phyloP scores from a whole-genome alignment of 345 rosid species.

The Populus simonii region DNA sequence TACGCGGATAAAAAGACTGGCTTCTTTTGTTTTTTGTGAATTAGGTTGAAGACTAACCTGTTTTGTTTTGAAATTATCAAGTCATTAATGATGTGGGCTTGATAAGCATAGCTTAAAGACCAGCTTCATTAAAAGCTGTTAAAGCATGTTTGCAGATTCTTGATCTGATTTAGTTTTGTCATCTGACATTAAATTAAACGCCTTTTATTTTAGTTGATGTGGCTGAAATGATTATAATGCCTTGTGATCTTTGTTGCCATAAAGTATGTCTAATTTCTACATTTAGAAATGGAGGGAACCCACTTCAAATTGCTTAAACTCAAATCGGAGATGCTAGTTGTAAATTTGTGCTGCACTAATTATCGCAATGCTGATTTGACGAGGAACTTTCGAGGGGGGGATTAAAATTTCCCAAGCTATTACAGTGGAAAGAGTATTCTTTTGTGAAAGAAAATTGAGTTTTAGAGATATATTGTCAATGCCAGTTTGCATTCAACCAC shows the following conservation, averaged over 20 bases:
- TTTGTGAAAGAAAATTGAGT: not conserved
- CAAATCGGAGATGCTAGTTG: not conserved
- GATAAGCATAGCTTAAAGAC: not conserved
- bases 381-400: not conserved
- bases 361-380: not conserved
- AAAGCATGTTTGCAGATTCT: not conserved
- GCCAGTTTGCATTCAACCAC: not conserved
- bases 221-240: not conserved
- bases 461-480: not conserved
- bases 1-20: not conserved
- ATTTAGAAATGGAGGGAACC: not conserved
- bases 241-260: not conserved
- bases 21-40: not conserved
- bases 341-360: not conserved
- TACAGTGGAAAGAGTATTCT: not conserved
- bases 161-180: not conserved
- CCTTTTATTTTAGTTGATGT: not conserved
- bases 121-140: not conserved
- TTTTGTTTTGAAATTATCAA: not conserved
- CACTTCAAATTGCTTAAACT: not conserved
- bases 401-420: not conserved
- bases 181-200: not conserved
- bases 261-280: not conserved
- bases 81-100: not conserved
- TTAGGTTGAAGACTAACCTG: not conserved